Evolutionary conservation across 768 basidiomycete genomes (phyloP).

Genomic region (Agrocybe pediades): DNA sequence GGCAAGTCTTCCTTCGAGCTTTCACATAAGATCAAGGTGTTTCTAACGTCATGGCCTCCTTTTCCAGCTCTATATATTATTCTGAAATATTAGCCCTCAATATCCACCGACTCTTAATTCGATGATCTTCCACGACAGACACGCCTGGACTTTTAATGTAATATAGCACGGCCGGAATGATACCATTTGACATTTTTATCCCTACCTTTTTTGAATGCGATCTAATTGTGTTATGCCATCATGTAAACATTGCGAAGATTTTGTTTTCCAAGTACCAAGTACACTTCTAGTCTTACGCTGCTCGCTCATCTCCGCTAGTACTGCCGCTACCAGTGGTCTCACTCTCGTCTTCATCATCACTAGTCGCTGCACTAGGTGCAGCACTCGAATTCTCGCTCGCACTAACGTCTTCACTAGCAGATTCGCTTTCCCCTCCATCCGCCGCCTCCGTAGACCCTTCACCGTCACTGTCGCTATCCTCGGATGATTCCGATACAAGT

Average conservation of each 20-base stretch:
- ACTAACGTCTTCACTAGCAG: slow-evolving; percentile 22
- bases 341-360: slow-evolving; percentile 11
- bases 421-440: slow-evolving; percentile 24
- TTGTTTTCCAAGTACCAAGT: neutral
- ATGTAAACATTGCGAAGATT: neutral
- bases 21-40: neutral
- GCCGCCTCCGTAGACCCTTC: slow-evolving; percentile 14
- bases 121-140: neutral
- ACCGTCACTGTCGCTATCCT: slow-evolving; percentile 17
- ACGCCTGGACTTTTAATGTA: slow-evolving; percentile 6
- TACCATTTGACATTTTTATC: slow-evolving; percentile 5
- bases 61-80: slow-evolving; percentile 76
- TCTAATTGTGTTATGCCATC: neutral
- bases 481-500: slow-evolving; percentile 5
- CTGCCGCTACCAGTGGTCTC: slow-evolving; percentile 5
- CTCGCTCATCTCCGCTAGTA: neutral
- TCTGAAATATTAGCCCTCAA: slow-evolving; percentile 59
- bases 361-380: slow-evolving; percentile 4
- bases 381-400: slow-evolving; percentile 24
- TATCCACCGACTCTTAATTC: neutral
- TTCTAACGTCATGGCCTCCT: slow-evolving; percentile 11
- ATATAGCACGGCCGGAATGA: slow-evolving; percentile 1
- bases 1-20: slow-evolving; percentile 32
- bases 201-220: no score
- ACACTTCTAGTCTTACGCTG: no score